Evolutionary conservation across 2,329 filamentous ascomycete species (phyloP), one percentile per base, ranked within the genome.

Genomic region (Didymella keratinophila): DNA sequence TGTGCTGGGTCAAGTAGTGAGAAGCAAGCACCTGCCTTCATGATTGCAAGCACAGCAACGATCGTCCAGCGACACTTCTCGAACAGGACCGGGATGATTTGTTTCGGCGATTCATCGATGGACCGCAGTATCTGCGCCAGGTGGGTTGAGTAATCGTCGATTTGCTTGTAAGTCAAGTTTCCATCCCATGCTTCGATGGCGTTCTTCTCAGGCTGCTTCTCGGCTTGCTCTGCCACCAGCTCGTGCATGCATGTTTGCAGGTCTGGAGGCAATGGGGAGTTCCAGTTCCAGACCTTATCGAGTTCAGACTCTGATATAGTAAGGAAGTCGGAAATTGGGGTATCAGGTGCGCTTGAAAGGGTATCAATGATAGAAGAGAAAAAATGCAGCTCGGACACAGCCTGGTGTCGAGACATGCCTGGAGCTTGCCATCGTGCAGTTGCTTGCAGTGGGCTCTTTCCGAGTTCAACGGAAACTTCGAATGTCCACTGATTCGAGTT

Each of bases 231-330:
- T 4, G 77, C 68, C 16, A 84, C 69, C 54, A 82, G 74, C 1
- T 81, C 79, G 59, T 84, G 80, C 74, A 82, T 82, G 65, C 81
- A 82, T 37, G 75, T 78, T 34, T 76, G 70, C 52, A 79, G 72
- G 1, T 75, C 74, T 2, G 79, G 78, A 20, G 81, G 81, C 2
- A 83, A 60, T 2, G 73, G 58, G 27, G 79, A 70, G 44, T 83
- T 84, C 79, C 81, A 82, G 3, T 68, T 67, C 82, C 82, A 84
- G 42, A 84, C 76, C 21, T 79, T 70, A 16, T 77, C 65, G 4
- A 82, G 64, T 54, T 83, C 81, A n/a, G 69, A 71, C 71, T 64
- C 52, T 7, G 57, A 68, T 21, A 71, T 66, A 3, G 59, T 55
- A 8, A 63, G 47, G 34, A 75, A 53, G 18, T 52, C n/a, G 2